Evolutionary conservation across 257 asterid genomes (phyloP).

Genomic region (Eustoma russellianum): DNA sequence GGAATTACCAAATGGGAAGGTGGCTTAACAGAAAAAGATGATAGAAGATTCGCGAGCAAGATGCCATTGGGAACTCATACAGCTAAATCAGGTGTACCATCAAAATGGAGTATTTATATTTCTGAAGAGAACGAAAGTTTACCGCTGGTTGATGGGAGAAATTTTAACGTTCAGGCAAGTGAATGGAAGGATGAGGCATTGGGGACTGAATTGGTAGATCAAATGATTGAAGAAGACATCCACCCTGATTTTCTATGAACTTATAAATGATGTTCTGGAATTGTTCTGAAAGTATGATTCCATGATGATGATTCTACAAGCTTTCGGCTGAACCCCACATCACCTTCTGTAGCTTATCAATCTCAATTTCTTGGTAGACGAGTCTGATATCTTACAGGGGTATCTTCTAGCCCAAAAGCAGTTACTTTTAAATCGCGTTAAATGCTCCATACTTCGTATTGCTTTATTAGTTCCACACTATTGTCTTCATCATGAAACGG

Average conservation of each 20-base stretch:
- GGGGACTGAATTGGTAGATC: constrained; percentile 22
- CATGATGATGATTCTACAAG: too few relatives aligned
- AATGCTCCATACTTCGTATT: too few relatives aligned
- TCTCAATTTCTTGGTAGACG: too few relatives aligned
- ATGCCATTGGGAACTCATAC: constrained; percentile 13
- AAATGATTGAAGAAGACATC: constrained; percentile 58
- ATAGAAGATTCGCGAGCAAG: constrained; percentile 8
- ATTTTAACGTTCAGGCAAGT: constrained; percentile 2
- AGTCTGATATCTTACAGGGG: too few relatives aligned
- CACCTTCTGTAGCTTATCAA: too few relatives aligned
- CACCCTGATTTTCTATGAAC: constrained; percentile 69
- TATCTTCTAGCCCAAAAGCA: too few relatives aligned
- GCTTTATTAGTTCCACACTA: too few relatives aligned
- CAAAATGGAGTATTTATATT: constrained; percentile 67
- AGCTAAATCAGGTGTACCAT: constrained; percentile 10
- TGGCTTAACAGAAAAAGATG: neutral
- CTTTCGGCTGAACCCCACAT: too few relatives aligned
- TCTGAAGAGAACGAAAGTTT: constrained; percentile 28
- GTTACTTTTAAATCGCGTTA: too few relatives aligned
- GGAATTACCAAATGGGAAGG: constrained; percentile 3
- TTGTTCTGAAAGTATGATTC: too few relatives aligned
- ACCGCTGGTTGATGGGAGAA: constrained; percentile 22
- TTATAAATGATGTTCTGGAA: neutral
- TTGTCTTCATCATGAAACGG: neutral
- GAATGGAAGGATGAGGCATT: constrained; percentile 16